Evolutionary conservation across 345 rosid species (phyloP).

Genomic region (Eucalyptus caleyi): DNA sequence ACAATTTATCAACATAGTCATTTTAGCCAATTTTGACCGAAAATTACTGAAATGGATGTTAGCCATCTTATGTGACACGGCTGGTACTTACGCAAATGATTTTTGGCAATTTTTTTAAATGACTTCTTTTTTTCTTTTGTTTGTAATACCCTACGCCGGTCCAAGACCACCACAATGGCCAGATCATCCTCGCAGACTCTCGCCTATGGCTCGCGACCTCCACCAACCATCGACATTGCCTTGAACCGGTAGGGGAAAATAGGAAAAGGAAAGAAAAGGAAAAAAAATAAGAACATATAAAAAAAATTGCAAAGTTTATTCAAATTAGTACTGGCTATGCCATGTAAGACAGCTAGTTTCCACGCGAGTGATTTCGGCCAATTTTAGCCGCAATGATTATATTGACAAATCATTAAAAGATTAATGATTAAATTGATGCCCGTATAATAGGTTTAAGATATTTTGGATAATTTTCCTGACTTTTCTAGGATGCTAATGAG

Average conservation of each 20-base stretch:
- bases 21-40: too few species aligned
- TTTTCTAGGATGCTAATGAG: neutral
- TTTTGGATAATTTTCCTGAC: too few species aligned
- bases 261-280: too few species aligned
- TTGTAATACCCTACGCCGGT: neutral
- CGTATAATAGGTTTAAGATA: too few species aligned
- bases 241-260: neutral
- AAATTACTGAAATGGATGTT: too few species aligned
- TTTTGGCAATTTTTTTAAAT: too few species aligned
- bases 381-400: neutral
- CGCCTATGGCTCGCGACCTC: neutral
- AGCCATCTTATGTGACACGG: accelerated
- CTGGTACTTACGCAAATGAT: accelerated
- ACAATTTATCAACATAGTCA: too few species aligned
- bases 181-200: neutral
- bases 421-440: neutral
- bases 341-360: neutral
- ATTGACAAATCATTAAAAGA: too few species aligned
- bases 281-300: too few species aligned
- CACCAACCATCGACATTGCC: accelerated
- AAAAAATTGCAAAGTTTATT: neutral
- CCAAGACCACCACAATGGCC: neutral
- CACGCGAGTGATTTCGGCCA: accelerated
- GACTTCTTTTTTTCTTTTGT: neutral
- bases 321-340: accelerated